Base-by-base conservation (phyloP, 2,329 filamentous ascomycete species). In the Scolecobasidium constrictum region DNA sequence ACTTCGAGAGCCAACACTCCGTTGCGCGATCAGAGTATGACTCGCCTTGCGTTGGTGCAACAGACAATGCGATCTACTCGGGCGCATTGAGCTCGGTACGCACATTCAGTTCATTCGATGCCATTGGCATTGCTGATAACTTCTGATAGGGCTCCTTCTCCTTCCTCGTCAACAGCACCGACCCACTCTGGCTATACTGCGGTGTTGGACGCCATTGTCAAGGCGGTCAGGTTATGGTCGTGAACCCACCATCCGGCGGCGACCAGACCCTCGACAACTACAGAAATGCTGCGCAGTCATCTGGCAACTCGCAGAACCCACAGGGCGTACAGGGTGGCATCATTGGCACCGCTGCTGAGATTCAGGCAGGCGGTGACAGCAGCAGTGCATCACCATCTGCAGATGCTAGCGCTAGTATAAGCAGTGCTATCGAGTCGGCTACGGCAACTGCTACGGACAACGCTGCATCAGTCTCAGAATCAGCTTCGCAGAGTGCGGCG, bases 371-470 rank as follows among this genome's bases (percentile, higher is more conserved):
- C 22, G 34, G 31, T 21, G 18, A 21, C 12, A 35, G 31, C 16
- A 20, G 31, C 20, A 15, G 18, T 4, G 16, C 40, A 15, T 40
- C 39, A 15, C 16, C 40, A 9, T 36, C 31, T 16, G 31, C 40
- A 12, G 4, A 20, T 5, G 28, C 31, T 6, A 23, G 31, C 13
- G 40, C 33, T 34, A 63, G 63, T 41, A 62, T 62, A 36, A 60
- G 58, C 31, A 50, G 59, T 36, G 48, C 47, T 18, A 47, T 50
- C 40, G 48, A 38, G 12, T 44, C 43, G 45, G 51, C 52, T 31
- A 51, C 48, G 19, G 49, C 50, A 23, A 53, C 47, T 40, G 52
- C 38, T 11, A 16, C 38, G 6, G 22, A 7, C 12, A 11, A 15
- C 16, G 9, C 42, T 12, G 31, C 37, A 7, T 16, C 21, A 16